Evolutionary conservation across 495 filamentous ascomycete genomes (phyloP), one percentile per base, ranked within the genome.

Genomic region (Xylaria palmicola): DNA sequence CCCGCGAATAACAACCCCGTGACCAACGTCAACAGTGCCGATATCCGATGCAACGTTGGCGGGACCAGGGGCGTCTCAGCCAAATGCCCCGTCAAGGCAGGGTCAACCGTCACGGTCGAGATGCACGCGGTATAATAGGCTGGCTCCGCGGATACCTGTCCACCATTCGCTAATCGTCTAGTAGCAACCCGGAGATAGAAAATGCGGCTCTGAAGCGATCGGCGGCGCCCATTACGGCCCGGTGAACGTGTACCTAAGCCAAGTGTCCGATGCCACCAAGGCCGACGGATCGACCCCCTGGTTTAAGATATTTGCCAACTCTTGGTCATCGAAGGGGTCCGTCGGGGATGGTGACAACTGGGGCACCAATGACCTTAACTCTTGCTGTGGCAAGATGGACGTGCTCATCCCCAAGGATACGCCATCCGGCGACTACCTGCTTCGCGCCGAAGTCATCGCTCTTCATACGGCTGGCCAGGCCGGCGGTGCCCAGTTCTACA

Each of bases 161-260:
- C 10, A 68, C 69, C 55, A 71, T 75, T 19, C 1, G 32, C 74
- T 66, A 65, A 76, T n/a, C 63, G 67, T 10, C 27, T 27, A 6
- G 9, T 8, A 75, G 57, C 80, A 81, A 69, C 78, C 79, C 29
- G 76, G 74, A 19, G 75, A 78, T 64, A 73, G 80, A 20, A 61
- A 30, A 4, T 83, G 80, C 60, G 60, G 47, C 22, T 72, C 68
- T 24, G 74, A 79, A 19, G 80, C 79, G 32, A 79, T 83, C 54
- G 80, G 79, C 3, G 80, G 79, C 37, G 74, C 75, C 34, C 82
- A 85, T 62, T 81, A 79, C 58, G 80, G 80, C 8, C 80, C 80
- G 1, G 79, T 81, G 29, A 72, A 79, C 37, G 72, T 78, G 22
- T 83, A 83, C 68, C 72, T 83, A 37, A 72, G 74, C 67, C 73